Conservation (phyloP, 345 rosid genomes). For the Atalantia buxifolia region DNA sequence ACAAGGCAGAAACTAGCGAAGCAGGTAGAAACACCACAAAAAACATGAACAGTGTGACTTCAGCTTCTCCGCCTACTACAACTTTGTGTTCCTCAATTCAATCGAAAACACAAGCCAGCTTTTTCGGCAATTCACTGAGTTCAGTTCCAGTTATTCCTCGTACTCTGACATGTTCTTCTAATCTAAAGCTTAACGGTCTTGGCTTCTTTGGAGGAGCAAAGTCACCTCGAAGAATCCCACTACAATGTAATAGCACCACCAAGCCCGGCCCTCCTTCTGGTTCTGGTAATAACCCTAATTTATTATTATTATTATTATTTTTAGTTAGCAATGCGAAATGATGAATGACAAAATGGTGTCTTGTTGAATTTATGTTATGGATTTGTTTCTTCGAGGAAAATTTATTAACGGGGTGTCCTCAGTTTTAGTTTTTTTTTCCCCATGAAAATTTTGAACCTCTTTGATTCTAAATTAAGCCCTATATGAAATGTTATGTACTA, state of each 20-base stretch:
- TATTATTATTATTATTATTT: not conserved
- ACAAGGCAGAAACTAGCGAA: not conserved
- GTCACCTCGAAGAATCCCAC: conserved; percentile 13
- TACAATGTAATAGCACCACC: conserved; percentile 33
- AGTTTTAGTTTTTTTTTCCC: not conserved
- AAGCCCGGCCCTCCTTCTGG: conserved; percentile 25
- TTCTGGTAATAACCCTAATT: conserved; percentile 28
- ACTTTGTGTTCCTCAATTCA: conserved; percentile 10
- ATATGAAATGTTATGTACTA: not conserved
- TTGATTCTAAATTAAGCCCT: not conserved
- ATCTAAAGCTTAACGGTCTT: conserved; percentile 24
- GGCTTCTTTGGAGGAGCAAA: conserved; percentile 16
- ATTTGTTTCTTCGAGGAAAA: not conserved
- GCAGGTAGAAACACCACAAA: not conserved
- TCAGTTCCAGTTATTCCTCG: conserved; percentile 13
- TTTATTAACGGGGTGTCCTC: not conserved
- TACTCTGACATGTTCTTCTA: conserved; percentile 8
- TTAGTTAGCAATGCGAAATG: not conserved
- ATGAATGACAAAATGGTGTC: not conserved
- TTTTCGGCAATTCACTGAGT: not conserved
- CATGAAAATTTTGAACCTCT: too few relatives aligned
- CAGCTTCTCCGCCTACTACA: conserved; percentile 5
- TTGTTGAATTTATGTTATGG: not conserved
- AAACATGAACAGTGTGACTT: conserved; percentile 15
- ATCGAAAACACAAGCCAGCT: conserved; percentile 5